Evolutionary conservation across 371 early-diverging fungal species (phyloP), one percentile per base, ranked within the genome.

Genomic region (Quaeritorhiza haematococci): DNA sequence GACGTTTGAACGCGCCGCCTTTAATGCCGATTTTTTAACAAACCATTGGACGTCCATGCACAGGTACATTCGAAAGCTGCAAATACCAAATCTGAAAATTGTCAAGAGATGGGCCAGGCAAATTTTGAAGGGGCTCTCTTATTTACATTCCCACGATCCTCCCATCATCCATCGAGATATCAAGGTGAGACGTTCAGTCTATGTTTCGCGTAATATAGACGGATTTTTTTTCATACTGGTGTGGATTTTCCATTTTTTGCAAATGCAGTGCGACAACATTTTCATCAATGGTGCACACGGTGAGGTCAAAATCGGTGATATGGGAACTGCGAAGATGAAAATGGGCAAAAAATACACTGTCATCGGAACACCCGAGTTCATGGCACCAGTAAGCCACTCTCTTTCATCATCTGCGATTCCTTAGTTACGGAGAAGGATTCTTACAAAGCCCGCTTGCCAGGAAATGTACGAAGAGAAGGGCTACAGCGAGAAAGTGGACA

Each of bases 301-400:
- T 32, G 90, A 91, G 67, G 89, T 91, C 45, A 94, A 94, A 66
- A 92, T 94, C 65, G 94, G 94, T 45, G 94, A 94, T 69, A 83
- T 94, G 84, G 94, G 94, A 13, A 86, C 88, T 0, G 91, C 94
- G 3, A 88, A 87, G 67, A 89, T 90, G 75, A 88, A 80, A 62
- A 63, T 70, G 43, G 80, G 83, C 56, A 88, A 91, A 53, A 86
- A 88, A 59, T 90, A 90, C 57, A 92, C 92, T 0, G 80, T 93
- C 30, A 89, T 91, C 53, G 91, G 93, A 58, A 85, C 78, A 45
- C 80, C 82, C 27, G 77, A 79, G 56, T 82, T 74, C 50, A 68
- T 75, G 68, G 71, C 71, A 58, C 77, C 79, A 38, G 78, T 56
- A 67, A 55, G 50, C 58, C 21, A 27, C n/a, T n/a, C n/a, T n/a